Percentiles rank a stretch among this genome's conserved stretches.
phyloP scores from a whole-genome alignment of 202 grass and related monocot genomes.

The Brachypodium distachyon region DNA sequence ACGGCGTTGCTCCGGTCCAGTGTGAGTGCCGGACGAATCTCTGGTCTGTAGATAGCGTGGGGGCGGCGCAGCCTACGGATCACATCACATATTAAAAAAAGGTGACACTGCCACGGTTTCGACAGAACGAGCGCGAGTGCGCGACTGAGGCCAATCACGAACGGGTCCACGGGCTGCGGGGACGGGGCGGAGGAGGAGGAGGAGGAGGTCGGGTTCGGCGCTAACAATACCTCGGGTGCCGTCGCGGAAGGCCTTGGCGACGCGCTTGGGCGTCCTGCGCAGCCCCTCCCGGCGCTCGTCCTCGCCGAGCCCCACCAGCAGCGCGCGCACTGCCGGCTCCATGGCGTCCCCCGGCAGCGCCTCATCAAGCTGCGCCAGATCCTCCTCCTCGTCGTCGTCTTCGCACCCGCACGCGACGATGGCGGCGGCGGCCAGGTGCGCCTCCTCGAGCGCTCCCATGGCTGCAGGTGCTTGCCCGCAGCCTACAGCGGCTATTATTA shows the following conservation, averaged over 20 bases:
- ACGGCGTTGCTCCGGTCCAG: neutral
- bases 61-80: neutral
- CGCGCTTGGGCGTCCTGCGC: slow-evolving; percentile 72
- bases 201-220: neutral
- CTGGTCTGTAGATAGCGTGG: neutral
- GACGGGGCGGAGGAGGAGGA: neutral
- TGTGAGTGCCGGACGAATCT: neutral
- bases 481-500: slow-evolving; percentile 27
- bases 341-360: slow-evolving; percentile 25
- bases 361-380: neutral
- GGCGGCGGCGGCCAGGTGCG: slow-evolving; percentile 36
- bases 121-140: neutral
- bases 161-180: slow-evolving; percentile 5
- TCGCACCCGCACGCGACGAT: slow-evolving; percentile 18
- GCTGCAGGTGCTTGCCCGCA: neutral
- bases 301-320: slow-evolving; percentile 80
- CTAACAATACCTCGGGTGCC: slow-evolving; percentile 61
- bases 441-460: slow-evolving; percentile 78
- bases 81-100: neutral
- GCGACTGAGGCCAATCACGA: neutral
- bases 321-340: slow-evolving; percentile 47
- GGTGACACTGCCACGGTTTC: neutral
- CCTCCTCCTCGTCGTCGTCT: slow-evolving; percentile 24
- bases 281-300: slow-evolving; percentile 70
- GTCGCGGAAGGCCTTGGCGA: slow-evolving; percentile 91